Evolutionary conservation across 208 protist species (phyloP), one percentile per base, ranked within the genome.

Genomic region (Angomonas ambiguus): DNA sequence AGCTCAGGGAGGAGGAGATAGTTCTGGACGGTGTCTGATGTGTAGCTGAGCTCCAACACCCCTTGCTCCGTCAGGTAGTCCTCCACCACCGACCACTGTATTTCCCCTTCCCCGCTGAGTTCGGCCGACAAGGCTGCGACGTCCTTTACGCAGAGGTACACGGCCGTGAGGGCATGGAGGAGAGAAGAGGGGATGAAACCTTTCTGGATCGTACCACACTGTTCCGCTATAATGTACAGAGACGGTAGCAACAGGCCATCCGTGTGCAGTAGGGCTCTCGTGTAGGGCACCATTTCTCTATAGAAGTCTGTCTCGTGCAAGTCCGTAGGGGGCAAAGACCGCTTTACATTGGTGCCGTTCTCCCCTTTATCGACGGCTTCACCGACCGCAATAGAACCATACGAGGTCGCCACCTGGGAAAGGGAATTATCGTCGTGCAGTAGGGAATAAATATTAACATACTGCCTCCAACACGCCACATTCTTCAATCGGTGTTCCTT

Each of bases 211-310:
- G 28, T 13, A 34, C 28, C 2, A 10, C 48, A 42, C 38, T 58
- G 41, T 31, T 35, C 51, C 6, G 30, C 62, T 10, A 93, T 38
- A 0, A 81, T 27, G 69, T 78, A 71, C 10, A 88, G 66, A 4
- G 87, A 81, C 4, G 80, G 70, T n/a, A 82, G 74, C 11, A 91
- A 68, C n/a, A 92, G 62, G 27, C 78, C 83, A 31, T 85, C 67
- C 2, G 83, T 89, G 79, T 94, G 88, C 49, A 94, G 80, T 27
- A 94, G 66, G 0, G 84, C 73, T 31, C 79, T 80, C 11, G 82
- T 70, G 58, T 76, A 60, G 6, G 77, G 80, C 2, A 88, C 35
- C 41, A 84, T 64, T 68, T 85, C 80, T 5, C 62, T 53, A 51
- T 77, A 72, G 57, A 72, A 68, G 11, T 8, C 35, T 25, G 25